Percentiles rank a stretch among this genome's conserved stretches.
phyloP scores from a whole-genome alignment of 2,329 filamentous ascomycete species.

The Cryphonectria naterciae region DNA sequence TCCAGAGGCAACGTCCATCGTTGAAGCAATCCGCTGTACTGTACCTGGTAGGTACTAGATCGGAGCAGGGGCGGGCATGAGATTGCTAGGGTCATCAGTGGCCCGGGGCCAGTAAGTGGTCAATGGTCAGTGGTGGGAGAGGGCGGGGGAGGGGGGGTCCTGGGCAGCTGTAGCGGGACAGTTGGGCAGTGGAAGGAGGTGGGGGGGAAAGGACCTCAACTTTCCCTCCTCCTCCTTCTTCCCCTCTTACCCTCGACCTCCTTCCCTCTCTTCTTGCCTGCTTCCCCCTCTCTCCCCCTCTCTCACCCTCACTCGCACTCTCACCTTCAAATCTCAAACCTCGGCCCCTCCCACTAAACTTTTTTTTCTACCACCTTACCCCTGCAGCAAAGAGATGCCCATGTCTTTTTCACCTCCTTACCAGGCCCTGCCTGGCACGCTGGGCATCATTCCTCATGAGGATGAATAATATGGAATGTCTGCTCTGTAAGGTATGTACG shows the following conservation, averaged over 20 bases:
- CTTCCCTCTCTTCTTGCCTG: background rate
- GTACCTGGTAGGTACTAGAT: background rate
- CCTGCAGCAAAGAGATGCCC: background rate
- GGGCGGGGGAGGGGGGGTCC: no score
- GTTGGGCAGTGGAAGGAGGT: background rate
- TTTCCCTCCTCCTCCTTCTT: no score
- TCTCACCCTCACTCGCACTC: background rate
- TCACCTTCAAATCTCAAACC: background rate
- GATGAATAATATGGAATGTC: background rate
- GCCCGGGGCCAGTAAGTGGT: background rate
- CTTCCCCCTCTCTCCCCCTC: no score
- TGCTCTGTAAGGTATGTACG: no score
- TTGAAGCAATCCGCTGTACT: background rate
- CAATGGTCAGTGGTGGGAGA: background rate
- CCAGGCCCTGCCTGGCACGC: background rate
- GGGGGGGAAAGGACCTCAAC: no score
- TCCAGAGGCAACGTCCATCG: background rate
- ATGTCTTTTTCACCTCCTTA: background rate
- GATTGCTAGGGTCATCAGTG: background rate
- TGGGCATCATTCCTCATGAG: background rate
- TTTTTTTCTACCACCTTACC: background rate
- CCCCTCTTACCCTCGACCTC: no score
- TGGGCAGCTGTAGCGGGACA: background rate
- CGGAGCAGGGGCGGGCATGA: background rate
- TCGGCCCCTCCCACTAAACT: background rate